These are phyloP conservation scores for Aspergillus affinis DNA, from an alignment of 495 filamentous ascomycete genomes.

Conservation along the genomic window DNA sequence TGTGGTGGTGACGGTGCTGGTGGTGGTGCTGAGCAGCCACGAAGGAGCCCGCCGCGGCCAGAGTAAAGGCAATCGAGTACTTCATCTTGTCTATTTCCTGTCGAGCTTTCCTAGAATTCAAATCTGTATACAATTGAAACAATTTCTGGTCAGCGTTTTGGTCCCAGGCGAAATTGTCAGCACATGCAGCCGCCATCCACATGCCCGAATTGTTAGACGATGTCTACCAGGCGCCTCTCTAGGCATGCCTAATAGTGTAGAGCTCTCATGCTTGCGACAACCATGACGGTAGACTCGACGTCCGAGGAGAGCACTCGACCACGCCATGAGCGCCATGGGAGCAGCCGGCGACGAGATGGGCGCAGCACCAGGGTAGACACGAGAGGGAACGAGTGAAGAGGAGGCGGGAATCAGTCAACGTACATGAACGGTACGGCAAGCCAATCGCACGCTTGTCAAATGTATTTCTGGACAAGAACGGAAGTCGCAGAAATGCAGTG, in stretches of 20 bases:
- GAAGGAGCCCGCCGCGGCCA: conserved; percentile 48
- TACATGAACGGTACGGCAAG: conserved; percentile 38
- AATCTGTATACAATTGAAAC: not conserved
- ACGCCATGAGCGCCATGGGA: not conserved
- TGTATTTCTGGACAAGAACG: conserved; percentile 34
- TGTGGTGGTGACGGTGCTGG: conserved; percentile 42
- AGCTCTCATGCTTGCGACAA: not conserved
- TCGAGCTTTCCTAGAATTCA: not conserved
- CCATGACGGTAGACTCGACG: not conserved
- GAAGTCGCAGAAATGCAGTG: conserved; percentile 12
- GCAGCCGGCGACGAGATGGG: not conserved
- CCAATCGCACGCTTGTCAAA: conserved; percentile 31
- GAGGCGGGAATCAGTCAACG: conserved; percentile 14
- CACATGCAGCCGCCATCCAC: not conserved
- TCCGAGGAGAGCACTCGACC: not conserved
- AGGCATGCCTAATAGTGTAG: not conserved
- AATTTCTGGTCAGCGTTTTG: not conserved
- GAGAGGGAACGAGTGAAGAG: no score
- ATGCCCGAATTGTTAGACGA: not conserved
- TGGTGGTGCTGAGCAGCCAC: conserved; percentile 46
- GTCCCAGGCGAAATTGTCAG: not conserved
- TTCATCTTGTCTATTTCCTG: conserved; percentile 37
- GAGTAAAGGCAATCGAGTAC: conserved; percentile 43
- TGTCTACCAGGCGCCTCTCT: not conserved
- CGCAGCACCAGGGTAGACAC: not conserved